These are phyloP conservation scores for Colletotrichum shisoi DNA, from an alignment of 2,329 filamentous ascomycete species.

Conservation along the genomic window DNA sequence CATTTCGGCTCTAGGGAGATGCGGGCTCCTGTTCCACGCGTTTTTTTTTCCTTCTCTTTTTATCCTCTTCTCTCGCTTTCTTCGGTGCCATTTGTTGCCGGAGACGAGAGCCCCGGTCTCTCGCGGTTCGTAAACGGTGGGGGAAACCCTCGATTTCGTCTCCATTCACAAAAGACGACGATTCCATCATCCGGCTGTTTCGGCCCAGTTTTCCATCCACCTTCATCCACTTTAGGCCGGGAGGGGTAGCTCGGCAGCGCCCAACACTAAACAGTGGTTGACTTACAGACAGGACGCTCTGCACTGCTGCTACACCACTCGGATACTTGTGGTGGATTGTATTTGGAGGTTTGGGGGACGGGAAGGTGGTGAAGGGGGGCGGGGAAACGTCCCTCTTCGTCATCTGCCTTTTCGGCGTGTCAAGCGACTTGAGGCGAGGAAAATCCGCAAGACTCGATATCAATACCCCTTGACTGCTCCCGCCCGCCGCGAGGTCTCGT, in stretches of 20 bases:
- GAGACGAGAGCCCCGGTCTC: slow-evolving; percentile 4
- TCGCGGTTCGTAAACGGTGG: slow-evolving; percentile 5
- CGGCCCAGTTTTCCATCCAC: slow-evolving; percentile 24
- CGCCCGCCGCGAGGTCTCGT: no score
- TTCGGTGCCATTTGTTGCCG: slow-evolving; percentile 18
- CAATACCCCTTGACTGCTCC: slow-evolving; percentile 1
- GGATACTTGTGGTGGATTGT: no score
- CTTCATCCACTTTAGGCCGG: slow-evolving; percentile 16
- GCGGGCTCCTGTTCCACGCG: slow-evolving; percentile 26
- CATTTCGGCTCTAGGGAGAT: slow-evolving; percentile 2
- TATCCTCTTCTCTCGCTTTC: background rate
- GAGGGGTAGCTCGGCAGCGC: slow-evolving; percentile 14
- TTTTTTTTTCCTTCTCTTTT: background rate
- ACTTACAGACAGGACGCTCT: no score
- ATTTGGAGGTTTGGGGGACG: slow-evolving; percentile 13
- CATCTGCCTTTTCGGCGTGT: slow-evolving; percentile 5
- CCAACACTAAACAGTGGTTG: background rate
- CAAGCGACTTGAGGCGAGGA: slow-evolving; percentile 4
- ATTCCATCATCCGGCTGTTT: slow-evolving; percentile 28
- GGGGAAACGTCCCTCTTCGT: slow-evolving; percentile 4
- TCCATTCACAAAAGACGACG: slow-evolving; percentile 24
- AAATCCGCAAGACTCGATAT: slow-evolving; percentile 15
- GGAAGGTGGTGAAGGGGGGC: background rate
- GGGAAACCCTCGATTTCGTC: background rate
- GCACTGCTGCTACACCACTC: no score